phyloP scores from a whole-genome alignment of 2,329 filamentous ascomycete species.

The Fusarium bulbicola region DNA sequence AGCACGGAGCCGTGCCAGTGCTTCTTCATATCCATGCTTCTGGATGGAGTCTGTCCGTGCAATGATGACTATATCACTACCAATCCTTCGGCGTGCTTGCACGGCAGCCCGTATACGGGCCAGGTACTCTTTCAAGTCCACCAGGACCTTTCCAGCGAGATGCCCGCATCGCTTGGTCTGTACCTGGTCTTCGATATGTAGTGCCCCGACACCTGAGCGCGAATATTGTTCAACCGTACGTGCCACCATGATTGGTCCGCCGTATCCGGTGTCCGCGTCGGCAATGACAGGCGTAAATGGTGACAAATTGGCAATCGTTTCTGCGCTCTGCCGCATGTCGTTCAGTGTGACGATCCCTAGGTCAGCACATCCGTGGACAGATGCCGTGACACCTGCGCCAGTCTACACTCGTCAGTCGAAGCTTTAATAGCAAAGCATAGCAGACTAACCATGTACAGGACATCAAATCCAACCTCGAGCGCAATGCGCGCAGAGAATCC shows the following conservation, averaged over 20 bases:
- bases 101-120: not conserved
- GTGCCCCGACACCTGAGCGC: not conserved
- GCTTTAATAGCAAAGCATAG: not conserved
- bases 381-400: not conserved
- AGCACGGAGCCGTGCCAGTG: not conserved
- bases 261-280: not conserved
- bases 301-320: not conserved
- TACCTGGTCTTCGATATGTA: constrained; percentile 1
- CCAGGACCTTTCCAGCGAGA: not conserved
- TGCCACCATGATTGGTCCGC: not conserved
- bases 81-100: not conserved
- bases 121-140: not conserved
- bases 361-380: not conserved
- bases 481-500: not conserved
- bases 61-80: not conserved
- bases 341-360: constrained; percentile 1
- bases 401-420: not conserved
- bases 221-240: constrained; percentile 4
- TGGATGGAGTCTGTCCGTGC: not conserved
- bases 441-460: not conserved
- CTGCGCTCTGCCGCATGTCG: constrained; percentile 1
- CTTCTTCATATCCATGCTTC: not conserved
- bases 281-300: not conserved
- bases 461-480: constrained; percentile 2
- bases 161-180: not conserved